Conservation (phyloP, 768 basidiomycete genomes). For the Serendipita sp. region DNA sequence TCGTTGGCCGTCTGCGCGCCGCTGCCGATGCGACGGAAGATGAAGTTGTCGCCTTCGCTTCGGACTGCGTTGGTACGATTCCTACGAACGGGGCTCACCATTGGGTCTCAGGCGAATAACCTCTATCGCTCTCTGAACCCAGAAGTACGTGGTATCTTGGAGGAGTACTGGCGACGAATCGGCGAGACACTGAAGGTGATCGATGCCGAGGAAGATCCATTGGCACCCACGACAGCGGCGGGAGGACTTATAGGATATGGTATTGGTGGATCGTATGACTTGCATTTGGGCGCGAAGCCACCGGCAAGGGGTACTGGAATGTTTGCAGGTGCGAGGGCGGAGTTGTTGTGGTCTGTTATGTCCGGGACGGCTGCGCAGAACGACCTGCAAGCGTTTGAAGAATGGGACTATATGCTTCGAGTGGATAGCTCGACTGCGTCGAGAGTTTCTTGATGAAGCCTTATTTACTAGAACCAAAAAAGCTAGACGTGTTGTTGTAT, state of each 20-base stretch:
- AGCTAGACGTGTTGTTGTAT: not conserved
- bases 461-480: not conserved
- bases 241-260: conserved; percentile 57
- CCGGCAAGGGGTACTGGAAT: conserved; percentile 61
- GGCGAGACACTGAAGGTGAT: conserved; percentile 65
- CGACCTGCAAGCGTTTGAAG: conserved; percentile 16
- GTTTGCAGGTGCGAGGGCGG: conserved; percentile 52
- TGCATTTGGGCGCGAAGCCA: conserved; percentile 39
- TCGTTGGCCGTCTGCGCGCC: conserved; percentile 71
- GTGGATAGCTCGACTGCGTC: conserved; percentile 1
- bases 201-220: conserved; percentile 58
- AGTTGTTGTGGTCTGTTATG: conserved; percentile 50
- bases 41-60: conserved; percentile 25
- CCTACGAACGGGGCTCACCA: conserved; percentile 47
- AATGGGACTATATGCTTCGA: conserved; percentile 4
- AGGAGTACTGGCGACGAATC: conserved; percentile 43
- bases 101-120: conserved; percentile 51
- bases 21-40: conserved; percentile 48
- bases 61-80: conserved; percentile 20
- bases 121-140: conserved; percentile 33
- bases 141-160: conserved; percentile 37
- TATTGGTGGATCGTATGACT: conserved; percentile 54
- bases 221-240: conserved; percentile 41
- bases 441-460: not conserved
- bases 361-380: conserved; percentile 46